Base-by-base conservation (phyloP, 192 early-diverging fungal species). In the Irineochytrium annulatum region DNA sequence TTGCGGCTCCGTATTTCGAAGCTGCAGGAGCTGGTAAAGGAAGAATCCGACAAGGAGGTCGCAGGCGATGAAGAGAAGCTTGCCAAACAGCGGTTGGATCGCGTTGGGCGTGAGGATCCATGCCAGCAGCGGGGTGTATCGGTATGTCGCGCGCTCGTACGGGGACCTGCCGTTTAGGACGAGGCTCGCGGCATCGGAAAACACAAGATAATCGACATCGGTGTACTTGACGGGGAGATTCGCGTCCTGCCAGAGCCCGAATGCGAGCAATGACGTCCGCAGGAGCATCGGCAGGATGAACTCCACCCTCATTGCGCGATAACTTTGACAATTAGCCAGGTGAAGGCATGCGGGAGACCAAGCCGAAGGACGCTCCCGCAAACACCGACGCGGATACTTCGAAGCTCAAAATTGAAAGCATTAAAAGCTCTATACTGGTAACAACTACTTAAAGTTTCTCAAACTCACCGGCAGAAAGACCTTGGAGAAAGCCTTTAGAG, bases 151-250 rank as follows among this genome's bases (percentile, higher is more conserved):
- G 22, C 97, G 87, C 43, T 76, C 71, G 63, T 96, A 99, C 0
- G 97, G 97, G 1, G 87, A 91, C 39, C 59, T 49, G 5, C 89
- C 89, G 3, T 71, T 43, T 39, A 81, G 77, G 26, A 97, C 85
- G 65, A 81, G 87, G 33, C 80, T 73, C 3, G 97, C 90, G 1
- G 93, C 97, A 69, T 99, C 97, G 31, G 90, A 89, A 57, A 97
- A 97, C 34, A 99, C 97, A 26, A 79, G 73, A 74, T 99, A 99
- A 74, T 99, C 97, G 55, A 99, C 88, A 60, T 99, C 97, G 1
- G 97, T 99, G 70, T 94, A 99, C 55, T 96, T 96, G n/a, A 99
- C 90, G 22, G 86, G 80, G 52, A 90, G 82, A 44, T 91, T 72
- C 2, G 77, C 75, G 64, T 99, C 96, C 66, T 97, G 94, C 82